Conservation (phyloP, 2,329 filamentous ascomycete species). For the Teratosphaeria pseudoeucalypti region DNA sequence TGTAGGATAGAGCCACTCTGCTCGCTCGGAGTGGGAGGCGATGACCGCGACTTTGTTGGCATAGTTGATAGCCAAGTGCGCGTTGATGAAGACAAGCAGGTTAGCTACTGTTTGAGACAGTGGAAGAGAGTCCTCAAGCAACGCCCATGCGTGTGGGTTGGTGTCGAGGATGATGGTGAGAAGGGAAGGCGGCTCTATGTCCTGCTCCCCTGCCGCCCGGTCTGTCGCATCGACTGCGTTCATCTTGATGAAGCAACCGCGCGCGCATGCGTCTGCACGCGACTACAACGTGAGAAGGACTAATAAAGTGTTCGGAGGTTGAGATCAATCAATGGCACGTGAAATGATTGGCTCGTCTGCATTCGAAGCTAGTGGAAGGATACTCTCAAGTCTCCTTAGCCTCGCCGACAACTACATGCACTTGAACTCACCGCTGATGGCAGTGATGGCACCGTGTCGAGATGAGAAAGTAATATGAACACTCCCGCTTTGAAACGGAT, state of each 20-base stretch:
- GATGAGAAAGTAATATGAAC: background rate
- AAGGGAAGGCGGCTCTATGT: conserved; percentile 57
- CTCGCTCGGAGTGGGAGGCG: conserved; percentile 76
- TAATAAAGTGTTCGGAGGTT: background rate
- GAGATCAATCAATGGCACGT: background rate
- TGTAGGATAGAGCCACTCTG: conserved; percentile 79
- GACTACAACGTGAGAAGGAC: background rate
- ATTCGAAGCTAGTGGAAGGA: background rate
- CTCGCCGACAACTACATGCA: background rate
- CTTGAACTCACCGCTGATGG: too few species aligned
- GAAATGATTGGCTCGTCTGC: background rate
- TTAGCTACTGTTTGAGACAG: conserved; percentile 78
- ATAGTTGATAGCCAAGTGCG: conserved; percentile 88
- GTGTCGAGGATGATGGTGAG: conserved; percentile 89
- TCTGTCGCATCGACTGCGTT: conserved; percentile 53
- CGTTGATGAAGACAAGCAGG: conserved; percentile 92
- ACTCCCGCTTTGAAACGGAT: too few species aligned
- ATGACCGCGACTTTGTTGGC: conserved; percentile 87
- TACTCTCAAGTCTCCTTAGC: background rate
- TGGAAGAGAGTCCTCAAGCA: conserved; percentile 62
- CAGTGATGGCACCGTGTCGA: background rate
- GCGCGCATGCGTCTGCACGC: background rate
- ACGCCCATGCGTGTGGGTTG: conserved; percentile 87
- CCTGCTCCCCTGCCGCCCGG: conserved; percentile 27
- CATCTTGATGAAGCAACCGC: conserved; percentile 34